A percentile compares a stretch with the other conserved stretches of the same genome.
phyloP scores from a whole-genome alignment of 2,329 filamentous ascomycete species.

The Ceratocystis variospora region DNA sequence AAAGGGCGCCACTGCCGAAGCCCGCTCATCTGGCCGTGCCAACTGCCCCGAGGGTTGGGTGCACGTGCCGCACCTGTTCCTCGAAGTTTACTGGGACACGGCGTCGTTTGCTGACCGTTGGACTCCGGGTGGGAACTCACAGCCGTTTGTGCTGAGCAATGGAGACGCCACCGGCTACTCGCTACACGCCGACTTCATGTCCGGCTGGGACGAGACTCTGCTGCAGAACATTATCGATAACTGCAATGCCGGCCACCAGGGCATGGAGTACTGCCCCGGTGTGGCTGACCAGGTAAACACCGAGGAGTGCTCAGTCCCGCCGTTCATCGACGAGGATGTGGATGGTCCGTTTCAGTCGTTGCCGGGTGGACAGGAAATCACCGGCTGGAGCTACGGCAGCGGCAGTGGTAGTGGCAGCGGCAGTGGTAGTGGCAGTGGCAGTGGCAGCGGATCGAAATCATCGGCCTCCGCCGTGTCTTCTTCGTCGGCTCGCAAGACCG shows the following conservation, averaged over 20 bases:
- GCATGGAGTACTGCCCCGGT: conserved; percentile 49
- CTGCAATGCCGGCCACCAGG: conserved; percentile 45
- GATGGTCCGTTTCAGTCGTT: conserved; percentile 34
- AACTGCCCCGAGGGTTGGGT: conserved; percentile 43
- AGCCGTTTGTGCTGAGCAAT: conserved; percentile 55
- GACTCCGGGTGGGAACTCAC: conserved; percentile 35
- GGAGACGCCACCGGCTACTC: conserved; percentile 58
- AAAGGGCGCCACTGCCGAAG: conserved; percentile 28
- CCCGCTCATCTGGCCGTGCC: conserved; percentile 28
- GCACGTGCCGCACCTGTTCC: conserved; percentile 45
- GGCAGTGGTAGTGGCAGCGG: conserved; percentile 3
- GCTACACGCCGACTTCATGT: conserved; percentile 58
- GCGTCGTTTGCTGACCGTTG: conserved; percentile 38
- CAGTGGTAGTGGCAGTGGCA: conserved; percentile 25
- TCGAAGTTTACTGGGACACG: conserved; percentile 48
- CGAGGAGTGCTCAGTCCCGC: conserved; percentile 37
- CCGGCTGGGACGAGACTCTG: conserved; percentile 53
- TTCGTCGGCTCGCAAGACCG: neutral
- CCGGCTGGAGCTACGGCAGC: conserved; percentile 36
- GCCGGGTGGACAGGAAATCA: conserved; percentile 43
- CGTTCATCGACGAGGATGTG: conserved; percentile 34
- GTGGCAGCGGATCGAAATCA: neutral
- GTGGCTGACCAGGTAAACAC: conserved; percentile 41
- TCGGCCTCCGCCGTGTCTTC: neutral
- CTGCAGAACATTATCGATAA: conserved; percentile 54